Conservation (phyloP, 2,329 filamentous ascomycete genomes). For the Paracoccidioides brasiliensis region DNA sequence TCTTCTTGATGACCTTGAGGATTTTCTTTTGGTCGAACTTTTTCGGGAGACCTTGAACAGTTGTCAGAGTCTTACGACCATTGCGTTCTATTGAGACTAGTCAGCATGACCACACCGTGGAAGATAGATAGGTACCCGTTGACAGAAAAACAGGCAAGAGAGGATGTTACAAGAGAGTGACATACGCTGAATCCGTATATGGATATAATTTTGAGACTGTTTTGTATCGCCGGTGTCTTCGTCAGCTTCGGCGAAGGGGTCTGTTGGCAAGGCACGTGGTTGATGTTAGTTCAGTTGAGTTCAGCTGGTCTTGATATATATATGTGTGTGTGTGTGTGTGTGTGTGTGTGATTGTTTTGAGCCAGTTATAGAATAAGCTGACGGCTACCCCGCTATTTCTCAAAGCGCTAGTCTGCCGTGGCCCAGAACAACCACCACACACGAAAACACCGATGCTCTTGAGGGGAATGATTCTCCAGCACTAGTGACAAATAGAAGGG, state of each 20-base stretch:
- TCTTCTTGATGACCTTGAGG: constrained; percentile 99
- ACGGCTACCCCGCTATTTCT: constrained; percentile 25
- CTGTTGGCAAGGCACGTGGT: constrained; percentile 37
- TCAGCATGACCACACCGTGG: constrained; percentile 13
- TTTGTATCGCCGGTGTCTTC: constrained; percentile 94
- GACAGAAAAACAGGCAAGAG: background rate
- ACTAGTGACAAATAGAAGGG: background rate
- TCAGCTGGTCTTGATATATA: background rate
- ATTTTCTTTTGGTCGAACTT: constrained; percentile 99
- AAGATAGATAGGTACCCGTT: background rate
- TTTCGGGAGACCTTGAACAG: constrained; percentile 95
- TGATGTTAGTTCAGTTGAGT: background rate
- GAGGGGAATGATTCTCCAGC: no score
- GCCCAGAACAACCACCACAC: constrained; percentile 4
- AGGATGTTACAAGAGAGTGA: constrained; percentile 16
- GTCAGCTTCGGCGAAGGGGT: constrained; percentile 99
- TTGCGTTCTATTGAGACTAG: constrained; percentile 65
- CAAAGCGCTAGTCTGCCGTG: constrained; percentile 8
- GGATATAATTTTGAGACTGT: constrained; percentile 95
- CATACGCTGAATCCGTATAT: constrained; percentile 98
- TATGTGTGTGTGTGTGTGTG: no score
- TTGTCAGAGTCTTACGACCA: constrained; percentile 99
- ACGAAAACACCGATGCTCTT: background rate
- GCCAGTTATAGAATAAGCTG: background rate
- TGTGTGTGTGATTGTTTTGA: no score